These are phyloP conservation scores for Ettlia oleoabundans DNA, from an alignment of 139 green algal genomes.

Conservation along the genomic window DNA sequence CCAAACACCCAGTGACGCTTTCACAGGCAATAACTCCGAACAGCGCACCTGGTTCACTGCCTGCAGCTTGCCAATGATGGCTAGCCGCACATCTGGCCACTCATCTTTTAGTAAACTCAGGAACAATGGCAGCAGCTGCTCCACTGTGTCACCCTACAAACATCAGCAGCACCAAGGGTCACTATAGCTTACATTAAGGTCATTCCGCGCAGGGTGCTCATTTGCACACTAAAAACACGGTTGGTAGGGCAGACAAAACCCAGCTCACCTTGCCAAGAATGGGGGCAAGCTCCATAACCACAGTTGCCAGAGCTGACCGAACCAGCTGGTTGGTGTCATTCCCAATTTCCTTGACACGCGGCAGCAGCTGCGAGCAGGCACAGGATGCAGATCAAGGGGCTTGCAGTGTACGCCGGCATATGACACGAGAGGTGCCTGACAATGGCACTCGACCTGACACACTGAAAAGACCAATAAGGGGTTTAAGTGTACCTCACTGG, in stretches of 20 bases:
- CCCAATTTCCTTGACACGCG: conserved; percentile 88
- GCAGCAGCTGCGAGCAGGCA: conserved; percentile 64
- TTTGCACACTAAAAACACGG: neutral
- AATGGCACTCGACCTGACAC: too few relatives aligned
- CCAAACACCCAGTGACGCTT: neutral
- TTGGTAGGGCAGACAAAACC: neutral
- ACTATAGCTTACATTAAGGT: too few relatives aligned
- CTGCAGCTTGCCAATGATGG: conserved; percentile 98
- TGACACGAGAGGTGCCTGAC: too few relatives aligned
- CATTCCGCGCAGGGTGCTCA: neutral
- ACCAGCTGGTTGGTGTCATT: conserved; percentile 91
- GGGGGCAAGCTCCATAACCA: conserved; percentile 96
- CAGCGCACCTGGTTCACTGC: conserved; percentile 80
- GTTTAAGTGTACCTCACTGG: too few relatives aligned
- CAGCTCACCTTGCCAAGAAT: conserved; percentile 74
- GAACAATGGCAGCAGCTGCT: conserved; percentile 95
- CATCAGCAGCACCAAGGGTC: too few relatives aligned
- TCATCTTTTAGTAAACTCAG: conserved; percentile 94
- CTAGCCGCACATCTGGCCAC: conserved; percentile 95
- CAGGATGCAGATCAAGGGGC: neutral
- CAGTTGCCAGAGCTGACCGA: conserved; percentile 87
- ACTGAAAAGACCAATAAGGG: too few relatives aligned
- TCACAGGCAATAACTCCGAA: neutral
- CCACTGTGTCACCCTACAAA: conserved; percentile 75
- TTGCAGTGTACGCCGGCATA: too few relatives aligned